A percentile compares a stretch with the other conserved stretches of the same genome.
These are phyloP conservation scores for Backusella sp. DNA, from an alignment of 192 early-diverging fungal genomes.

Conservation along the genomic window DNA sequence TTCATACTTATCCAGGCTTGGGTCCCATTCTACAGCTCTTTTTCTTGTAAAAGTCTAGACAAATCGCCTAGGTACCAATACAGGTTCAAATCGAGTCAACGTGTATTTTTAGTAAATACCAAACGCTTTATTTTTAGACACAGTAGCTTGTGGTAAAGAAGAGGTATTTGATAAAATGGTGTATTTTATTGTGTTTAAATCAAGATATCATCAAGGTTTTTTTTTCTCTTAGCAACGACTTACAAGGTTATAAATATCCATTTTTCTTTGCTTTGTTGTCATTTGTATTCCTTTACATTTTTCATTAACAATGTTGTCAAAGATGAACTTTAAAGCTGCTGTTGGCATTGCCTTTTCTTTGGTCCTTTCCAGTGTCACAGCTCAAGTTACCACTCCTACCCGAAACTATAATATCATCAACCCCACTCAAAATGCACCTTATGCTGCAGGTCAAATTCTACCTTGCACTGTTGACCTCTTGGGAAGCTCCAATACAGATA, in stretches of 20 bases:
- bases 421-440: conserved; percentile 21
- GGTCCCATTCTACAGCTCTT: too few species aligned
- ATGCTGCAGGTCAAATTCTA: conserved; percentile 26
- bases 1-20: too few species aligned
- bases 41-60: too few species aligned
- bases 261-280: neutral
- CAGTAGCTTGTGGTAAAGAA: too few species aligned
- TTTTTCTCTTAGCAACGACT: too few species aligned
- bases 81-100: too few species aligned
- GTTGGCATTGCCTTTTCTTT: neutral
- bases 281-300: neutral
- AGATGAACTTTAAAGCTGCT: neutral
- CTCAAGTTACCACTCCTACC: conserved; percentile 18
- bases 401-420: conserved; percentile 24
- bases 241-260: neutral
- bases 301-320: neutral
- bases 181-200: too few species aligned
- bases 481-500: conserved; percentile 4
- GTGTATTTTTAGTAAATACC: too few species aligned
- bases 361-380: neutral
- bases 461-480: conserved; percentile 19
- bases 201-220: neutral
- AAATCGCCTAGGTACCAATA: too few species aligned
- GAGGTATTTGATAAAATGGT: too few species aligned
- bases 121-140: too few species aligned